These are phyloP conservation scores for Emmonsiellopsis sp. DNA, from an alignment of 2,329 filamentous ascomycete genomes.

Conservation along the genomic window DNA sequence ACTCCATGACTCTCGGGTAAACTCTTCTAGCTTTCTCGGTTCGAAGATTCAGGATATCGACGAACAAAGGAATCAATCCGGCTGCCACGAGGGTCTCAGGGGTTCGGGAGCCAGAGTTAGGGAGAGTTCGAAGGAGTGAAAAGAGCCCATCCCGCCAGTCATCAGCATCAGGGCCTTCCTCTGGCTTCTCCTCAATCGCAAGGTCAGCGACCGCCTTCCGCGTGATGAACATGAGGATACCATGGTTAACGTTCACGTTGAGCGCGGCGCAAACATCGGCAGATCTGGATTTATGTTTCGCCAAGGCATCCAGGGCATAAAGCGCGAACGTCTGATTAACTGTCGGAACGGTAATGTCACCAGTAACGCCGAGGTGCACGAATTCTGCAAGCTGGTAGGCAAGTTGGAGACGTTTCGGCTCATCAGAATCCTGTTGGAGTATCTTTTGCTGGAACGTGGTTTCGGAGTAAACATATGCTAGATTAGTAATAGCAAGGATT, in stretches of 20 bases:
- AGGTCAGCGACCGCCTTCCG: constrained; percentile 83
- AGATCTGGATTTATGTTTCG: constrained; percentile 65
- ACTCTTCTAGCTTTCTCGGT: constrained; percentile 74
- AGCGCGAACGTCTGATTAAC: constrained; percentile 76
- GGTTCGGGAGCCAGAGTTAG: constrained; percentile 59
- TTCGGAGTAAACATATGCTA: constrained; percentile 83
- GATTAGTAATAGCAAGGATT: constrained; percentile 76
- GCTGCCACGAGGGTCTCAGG: constrained; percentile 79
- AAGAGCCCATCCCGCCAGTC: constrained; percentile 89
- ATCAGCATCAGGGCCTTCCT: constrained; percentile 59
- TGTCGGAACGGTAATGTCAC: constrained; percentile 57
- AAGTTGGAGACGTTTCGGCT: constrained; percentile 79
- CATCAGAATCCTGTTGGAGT: constrained; percentile 77
- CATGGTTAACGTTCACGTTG: constrained; percentile 92
- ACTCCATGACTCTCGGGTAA: constrained; percentile 73
- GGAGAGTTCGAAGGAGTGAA: constrained; percentile 73
- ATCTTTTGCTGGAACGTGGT: constrained; percentile 75
- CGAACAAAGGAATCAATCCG: constrained; percentile 78
- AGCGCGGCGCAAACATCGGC: constrained; percentile 82
- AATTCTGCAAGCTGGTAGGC: constrained; percentile 88
- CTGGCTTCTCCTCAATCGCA: constrained; percentile 47
- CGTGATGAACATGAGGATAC: constrained; percentile 84
- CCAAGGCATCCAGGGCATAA: constrained; percentile 72
- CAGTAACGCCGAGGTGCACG: constrained; percentile 70
- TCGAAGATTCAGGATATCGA: constrained; percentile 77